Percentiles rank a stretch among this genome's conserved stretches.
These are phyloP conservation scores for Daldinia bambusicola DNA, from an alignment of 495 filamentous ascomycete genomes.

Conservation along the genomic window DNA sequence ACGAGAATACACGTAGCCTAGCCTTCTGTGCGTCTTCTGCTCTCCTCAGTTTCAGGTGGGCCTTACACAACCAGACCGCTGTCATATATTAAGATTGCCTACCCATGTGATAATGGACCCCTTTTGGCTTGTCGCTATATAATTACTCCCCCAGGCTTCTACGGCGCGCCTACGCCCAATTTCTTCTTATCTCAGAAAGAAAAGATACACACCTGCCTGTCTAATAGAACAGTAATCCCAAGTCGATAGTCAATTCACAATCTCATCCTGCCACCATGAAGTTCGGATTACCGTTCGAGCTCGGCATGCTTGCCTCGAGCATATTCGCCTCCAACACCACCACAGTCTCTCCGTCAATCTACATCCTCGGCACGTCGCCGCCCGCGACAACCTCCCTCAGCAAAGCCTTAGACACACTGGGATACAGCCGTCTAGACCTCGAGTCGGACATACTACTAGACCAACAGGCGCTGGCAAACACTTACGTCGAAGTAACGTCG, in stretches of 20 bases:
- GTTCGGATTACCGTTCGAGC: not conserved
- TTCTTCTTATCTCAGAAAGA: not conserved
- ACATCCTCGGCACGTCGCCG: slow-evolving; percentile 39
- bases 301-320: slow-evolving; percentile 18
- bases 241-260: not conserved
- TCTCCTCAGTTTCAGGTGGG: slow-evolving; percentile 7
- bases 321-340: slow-evolving; percentile 2
- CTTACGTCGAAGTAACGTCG: slow-evolving; percentile 41
- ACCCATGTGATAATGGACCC: slow-evolving; percentile 1
- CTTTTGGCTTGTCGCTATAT: not conserved
- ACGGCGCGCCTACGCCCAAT: not conserved
- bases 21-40: not conserved
- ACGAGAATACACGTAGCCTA: slow-evolving; percentile 4
- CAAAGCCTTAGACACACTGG: slow-evolving; percentile 42
- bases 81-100: not conserved
- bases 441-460: not conserved
- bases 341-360: slow-evolving; percentile 31
- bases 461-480: slow-evolving; percentile 11
- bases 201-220: not conserved
- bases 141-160: not conserved
- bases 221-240: not conserved
- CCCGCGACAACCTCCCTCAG: slow-evolving; percentile 33
- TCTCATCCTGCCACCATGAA: not conserved
- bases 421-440: slow-evolving; percentile 31
- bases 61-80: not conserved